Conservation (phyloP, 495 filamentous ascomycete genomes). For the Lichenothelia convexa region DNA sequence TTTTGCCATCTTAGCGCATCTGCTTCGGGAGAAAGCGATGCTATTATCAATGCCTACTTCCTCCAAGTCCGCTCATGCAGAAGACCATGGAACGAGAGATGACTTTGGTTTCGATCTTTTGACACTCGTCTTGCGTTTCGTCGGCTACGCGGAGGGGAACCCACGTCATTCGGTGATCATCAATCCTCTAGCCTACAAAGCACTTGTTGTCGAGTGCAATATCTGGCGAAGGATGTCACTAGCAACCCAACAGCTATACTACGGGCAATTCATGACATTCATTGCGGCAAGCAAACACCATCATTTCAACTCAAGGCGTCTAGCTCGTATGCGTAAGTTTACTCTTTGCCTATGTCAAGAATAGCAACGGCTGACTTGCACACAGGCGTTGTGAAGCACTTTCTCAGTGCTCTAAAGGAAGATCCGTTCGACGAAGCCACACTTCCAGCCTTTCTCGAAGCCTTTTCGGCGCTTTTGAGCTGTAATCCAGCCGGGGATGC, state of each 20-base stretch:
- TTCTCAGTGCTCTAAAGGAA: constrained; percentile 74
- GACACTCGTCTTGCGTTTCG: constrained; percentile 58
- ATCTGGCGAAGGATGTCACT: constrained; percentile 65
- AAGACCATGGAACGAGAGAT: constrained; percentile 24
- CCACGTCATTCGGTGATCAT: constrained; percentile 79
- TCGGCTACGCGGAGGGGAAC: constrained; percentile 62
- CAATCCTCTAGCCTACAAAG: constrained; percentile 83
- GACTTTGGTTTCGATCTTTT: constrained; percentile 53
- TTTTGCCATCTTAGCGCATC: constrained; percentile 65
- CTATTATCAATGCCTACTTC: constrained; percentile 20
- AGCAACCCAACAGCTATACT: constrained; percentile 68
- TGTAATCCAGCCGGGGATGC: constrained; percentile 65
- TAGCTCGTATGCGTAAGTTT: constrained; percentile 75
- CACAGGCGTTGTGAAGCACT: constrained; percentile 69
- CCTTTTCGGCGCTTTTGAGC: constrained; percentile 60
- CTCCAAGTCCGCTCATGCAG: constrained; percentile 13
- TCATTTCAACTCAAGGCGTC: constrained; percentile 70
- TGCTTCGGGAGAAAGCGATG: constrained; percentile 61
- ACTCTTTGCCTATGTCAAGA: neutral
- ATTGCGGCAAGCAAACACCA: constrained; percentile 71
- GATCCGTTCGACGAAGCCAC: constrained; percentile 55
- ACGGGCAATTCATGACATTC: constrained; percentile 76
- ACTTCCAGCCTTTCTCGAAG: constrained; percentile 52
- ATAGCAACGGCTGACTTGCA: neutral
- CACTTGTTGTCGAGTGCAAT: constrained; percentile 81